A percentile compares a stretch with the other conserved stretches of the same genome.
phyloP scores from a whole-genome alignment of 495 filamentous ascomycete genomes.

The Penicillium silybi region DNA sequence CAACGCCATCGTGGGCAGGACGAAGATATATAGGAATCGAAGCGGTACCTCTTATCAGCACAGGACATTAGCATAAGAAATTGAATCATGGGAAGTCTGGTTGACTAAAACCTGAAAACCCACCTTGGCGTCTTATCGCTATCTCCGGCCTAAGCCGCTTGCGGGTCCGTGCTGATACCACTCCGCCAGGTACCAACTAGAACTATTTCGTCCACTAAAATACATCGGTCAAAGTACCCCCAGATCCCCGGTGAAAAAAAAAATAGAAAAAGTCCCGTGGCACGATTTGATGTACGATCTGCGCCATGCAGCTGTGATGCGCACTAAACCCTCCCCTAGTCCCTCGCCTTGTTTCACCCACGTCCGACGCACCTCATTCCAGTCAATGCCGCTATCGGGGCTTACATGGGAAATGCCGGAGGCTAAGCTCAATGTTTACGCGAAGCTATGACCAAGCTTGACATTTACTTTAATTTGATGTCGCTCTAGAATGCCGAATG shows the following conservation, averaged over 20 bases:
- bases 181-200: background rate
- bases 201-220: background rate
- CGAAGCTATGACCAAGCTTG: background rate
- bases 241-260: too few species aligned
- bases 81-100: constrained; percentile 4
- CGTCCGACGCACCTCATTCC: background rate
- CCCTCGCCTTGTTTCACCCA: background rate
- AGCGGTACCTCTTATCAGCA: background rate
- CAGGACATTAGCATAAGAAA: constrained; percentile 1
- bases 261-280: too few species aligned
- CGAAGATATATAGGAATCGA: background rate
- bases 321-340: background rate
- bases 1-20: background rate
- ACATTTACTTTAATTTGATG: background rate
- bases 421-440: constrained; percentile 6
- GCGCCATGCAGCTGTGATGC: background rate
- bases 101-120: constrained; percentile 5
- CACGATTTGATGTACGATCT: constrained; percentile 2
- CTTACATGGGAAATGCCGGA: background rate
- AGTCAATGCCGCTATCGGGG: background rate
- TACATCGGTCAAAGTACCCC: background rate
- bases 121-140: background rate
- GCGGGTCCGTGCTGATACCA: background rate
- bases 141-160: constrained; percentile 9
- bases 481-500: background rate